Evolutionary conservation across 2,329 filamentous ascomycete genomes (phyloP).

Genomic region (Xylaria sp.): DNA sequence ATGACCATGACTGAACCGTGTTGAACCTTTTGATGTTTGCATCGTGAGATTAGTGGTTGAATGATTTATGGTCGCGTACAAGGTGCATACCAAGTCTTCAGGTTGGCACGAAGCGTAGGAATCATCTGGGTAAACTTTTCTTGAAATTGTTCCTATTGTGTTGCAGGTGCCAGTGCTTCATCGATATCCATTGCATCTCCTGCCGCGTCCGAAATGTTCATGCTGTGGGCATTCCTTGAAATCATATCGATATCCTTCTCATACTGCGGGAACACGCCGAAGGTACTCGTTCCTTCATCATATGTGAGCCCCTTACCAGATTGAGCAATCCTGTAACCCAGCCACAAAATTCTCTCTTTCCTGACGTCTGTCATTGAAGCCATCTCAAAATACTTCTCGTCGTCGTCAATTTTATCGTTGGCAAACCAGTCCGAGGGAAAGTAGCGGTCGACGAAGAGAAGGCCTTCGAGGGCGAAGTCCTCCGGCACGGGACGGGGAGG

Average conservation of each 20-base stretch:
- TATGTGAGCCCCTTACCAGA: slow-evolving; percentile 54
- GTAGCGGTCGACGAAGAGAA: slow-evolving; percentile 65
- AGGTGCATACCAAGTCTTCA: neutral
- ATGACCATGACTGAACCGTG: neutral
- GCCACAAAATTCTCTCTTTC: slow-evolving; percentile 63
- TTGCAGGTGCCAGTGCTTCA: neutral
- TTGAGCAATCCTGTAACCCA: slow-evolving; percentile 56
- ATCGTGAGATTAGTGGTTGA: neutral
- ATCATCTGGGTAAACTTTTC: no score
- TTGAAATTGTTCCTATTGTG: neutral
- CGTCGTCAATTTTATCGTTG: slow-evolving; percentile 66
- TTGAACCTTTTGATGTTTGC: neutral
- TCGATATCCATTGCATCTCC: slow-evolving; percentile 24
- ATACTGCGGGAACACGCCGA: slow-evolving; percentile 47
- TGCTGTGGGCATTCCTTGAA: slow-evolving; percentile 30
- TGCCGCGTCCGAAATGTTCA: slow-evolving; percentile 14
- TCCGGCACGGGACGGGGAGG: slow-evolving; percentile 66
- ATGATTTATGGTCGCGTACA: neutral
- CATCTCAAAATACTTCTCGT: slow-evolving; percentile 68
- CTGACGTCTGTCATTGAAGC: slow-evolving; percentile 63
- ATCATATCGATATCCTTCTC: slow-evolving; percentile 44
- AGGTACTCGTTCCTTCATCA: slow-evolving; percentile 45
- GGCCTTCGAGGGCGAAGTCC: slow-evolving; percentile 69
- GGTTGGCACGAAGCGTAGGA: neutral
- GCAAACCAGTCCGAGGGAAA: slow-evolving; percentile 65